Evolutionary conservation across 2,329 filamentous ascomycete species (phyloP).

Genomic region (Byssochlamys sp.): DNA sequence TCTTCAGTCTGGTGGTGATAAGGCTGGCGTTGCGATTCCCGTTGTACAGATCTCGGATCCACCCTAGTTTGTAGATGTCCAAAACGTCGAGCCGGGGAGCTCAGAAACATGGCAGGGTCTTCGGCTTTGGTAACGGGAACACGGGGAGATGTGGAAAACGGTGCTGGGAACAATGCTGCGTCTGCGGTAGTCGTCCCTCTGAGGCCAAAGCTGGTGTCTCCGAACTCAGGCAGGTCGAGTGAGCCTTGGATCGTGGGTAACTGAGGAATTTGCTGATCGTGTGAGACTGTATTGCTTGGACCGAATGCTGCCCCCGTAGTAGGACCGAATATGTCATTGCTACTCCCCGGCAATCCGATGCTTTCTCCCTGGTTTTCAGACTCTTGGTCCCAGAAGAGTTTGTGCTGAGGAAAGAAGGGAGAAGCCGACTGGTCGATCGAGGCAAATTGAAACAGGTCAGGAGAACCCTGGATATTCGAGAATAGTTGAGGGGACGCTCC

Average conservation of each 20-base stretch:
- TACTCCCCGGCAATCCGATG: conserved; percentile 10
- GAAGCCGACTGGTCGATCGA: conserved; percentile 46
- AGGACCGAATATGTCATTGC: conserved; percentile 15
- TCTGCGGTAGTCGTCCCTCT: conserved; percentile 22
- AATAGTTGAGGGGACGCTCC: conserved; percentile 41
- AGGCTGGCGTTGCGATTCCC: conserved; percentile 28
- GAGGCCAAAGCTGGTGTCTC: conserved; percentile 17
- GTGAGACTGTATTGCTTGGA: conserved; percentile 8
- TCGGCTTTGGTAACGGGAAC: conserved; percentile 29
- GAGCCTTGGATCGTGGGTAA: conserved; percentile 26
- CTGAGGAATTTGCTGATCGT: conserved; percentile 22
- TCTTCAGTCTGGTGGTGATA: conserved; percentile 43
- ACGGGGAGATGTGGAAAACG: conserved; percentile 39
- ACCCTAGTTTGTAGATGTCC: conserved; percentile 28
- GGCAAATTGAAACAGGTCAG: conserved; percentile 46
- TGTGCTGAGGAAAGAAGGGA: conserved; percentile 48
- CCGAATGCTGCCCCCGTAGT: conserved; percentile 11
- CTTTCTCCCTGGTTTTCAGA: conserved; percentile 16
- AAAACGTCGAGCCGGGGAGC: conserved; percentile 40
- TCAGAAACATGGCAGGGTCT: conserved; percentile 39
- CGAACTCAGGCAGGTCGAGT: conserved; percentile 26
- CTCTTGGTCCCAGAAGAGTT: conserved; percentile 41
- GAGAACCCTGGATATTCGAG: conserved; percentile 47
- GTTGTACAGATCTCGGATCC: conserved; percentile 16
- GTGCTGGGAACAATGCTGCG: conserved; percentile 31